A percentile compares a stretch with the other conserved stretches of the same genome.
Evolutionary conservation across 805 yeast species (phyloP).

Genomic region (Ogataea trehalophila): DNA sequence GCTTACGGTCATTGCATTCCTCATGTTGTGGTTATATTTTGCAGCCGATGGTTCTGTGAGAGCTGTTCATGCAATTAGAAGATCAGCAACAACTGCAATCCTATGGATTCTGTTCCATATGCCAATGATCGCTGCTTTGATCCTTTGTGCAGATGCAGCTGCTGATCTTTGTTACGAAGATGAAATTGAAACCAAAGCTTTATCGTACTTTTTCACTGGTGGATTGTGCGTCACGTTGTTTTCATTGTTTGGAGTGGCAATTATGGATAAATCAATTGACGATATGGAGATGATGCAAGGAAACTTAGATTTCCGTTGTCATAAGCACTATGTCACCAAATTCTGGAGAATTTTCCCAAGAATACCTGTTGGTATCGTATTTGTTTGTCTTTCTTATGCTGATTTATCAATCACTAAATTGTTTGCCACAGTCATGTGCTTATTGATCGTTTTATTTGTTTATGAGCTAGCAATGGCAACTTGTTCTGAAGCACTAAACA

Average conservation of each 20-base stretch:
- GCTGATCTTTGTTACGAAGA: slow-evolving; percentile 40
- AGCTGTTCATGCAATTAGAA: slow-evolving; percentile 52
- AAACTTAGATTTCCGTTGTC: slow-evolving; percentile 30
- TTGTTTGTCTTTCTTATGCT: slow-evolving; percentile 10
- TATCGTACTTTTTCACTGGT: slow-evolving; percentile 47
- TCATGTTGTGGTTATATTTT: slow-evolving; percentile 48
- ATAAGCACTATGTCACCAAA: slow-evolving; percentile 29
- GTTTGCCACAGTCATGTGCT: slow-evolving; percentile 9
- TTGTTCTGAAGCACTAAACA: neutral
- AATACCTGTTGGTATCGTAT: slow-evolving; percentile 1
- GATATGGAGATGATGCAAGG: slow-evolving; percentile 1
- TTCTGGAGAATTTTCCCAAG: slow-evolving; percentile 17
- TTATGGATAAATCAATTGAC: slow-evolving; percentile 42
- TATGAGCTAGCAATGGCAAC: slow-evolving; percentile 9
- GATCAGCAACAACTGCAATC: slow-evolving; percentile 41
- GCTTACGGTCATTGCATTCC: slow-evolving; percentile 43
- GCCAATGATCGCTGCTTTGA: slow-evolving; percentile 46
- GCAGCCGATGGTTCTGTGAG: slow-evolving; percentile 45
- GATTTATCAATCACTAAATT: slow-evolving; percentile 10
- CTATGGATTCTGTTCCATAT: slow-evolving; percentile 44
- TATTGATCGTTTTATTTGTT: slow-evolving; percentile 7
- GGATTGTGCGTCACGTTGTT: slow-evolving; percentile 45
- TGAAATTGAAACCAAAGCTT: slow-evolving; percentile 32
- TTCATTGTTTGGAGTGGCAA: slow-evolving; percentile 36
- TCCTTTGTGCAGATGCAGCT: slow-evolving; percentile 57